Percentiles rank a stretch among this genome's conserved stretches.
phyloP scores from a whole-genome alignment of 1,284 basidiomycete species.

The Puccinia sorghi region DNA sequence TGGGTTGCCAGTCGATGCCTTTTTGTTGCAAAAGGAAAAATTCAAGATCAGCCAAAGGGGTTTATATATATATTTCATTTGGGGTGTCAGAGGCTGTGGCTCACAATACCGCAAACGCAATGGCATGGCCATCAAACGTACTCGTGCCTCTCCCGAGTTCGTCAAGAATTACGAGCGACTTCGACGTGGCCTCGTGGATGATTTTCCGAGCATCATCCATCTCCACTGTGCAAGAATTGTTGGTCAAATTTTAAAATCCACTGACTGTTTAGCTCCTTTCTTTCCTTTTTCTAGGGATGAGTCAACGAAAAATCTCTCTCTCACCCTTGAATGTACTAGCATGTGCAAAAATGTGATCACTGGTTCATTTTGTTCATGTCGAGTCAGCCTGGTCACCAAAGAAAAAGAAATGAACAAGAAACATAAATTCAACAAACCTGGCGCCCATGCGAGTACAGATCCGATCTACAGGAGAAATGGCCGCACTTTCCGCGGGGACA shows the following conservation, averaged over 20 bases:
- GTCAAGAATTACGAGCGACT: constrained; percentile 89
- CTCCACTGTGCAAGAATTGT: constrained; percentile 82
- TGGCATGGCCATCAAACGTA: constrained; percentile 25
- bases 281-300: neutral
- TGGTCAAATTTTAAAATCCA: no score
- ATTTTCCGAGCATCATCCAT: constrained; percentile 69
- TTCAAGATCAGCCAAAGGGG: constrained; percentile 33
- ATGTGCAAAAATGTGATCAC: constrained; percentile 49
- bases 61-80: neutral
- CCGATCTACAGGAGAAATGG: constrained; percentile 83
- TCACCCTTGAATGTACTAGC: constrained; percentile 50
- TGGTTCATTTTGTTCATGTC: constrained; percentile 63
- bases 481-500: constrained; percentile 80
- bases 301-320: neutral
- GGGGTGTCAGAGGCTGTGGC: constrained; percentile 11
- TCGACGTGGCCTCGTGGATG: constrained; percentile 73
- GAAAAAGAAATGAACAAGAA: neutral
- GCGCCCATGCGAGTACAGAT: constrained; percentile 99
- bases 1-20: constrained; percentile 82
- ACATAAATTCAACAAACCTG: constrained; percentile 58
- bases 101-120: constrained; percentile 37
- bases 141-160: constrained; percentile 63
- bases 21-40: constrained; percentile 57
- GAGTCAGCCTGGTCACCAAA: constrained; percentile 22
- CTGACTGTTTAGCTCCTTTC: neutral